Conservation (phyloP, 257 asterid genomes). For the Salvia miltiorrhiza region DNA sequence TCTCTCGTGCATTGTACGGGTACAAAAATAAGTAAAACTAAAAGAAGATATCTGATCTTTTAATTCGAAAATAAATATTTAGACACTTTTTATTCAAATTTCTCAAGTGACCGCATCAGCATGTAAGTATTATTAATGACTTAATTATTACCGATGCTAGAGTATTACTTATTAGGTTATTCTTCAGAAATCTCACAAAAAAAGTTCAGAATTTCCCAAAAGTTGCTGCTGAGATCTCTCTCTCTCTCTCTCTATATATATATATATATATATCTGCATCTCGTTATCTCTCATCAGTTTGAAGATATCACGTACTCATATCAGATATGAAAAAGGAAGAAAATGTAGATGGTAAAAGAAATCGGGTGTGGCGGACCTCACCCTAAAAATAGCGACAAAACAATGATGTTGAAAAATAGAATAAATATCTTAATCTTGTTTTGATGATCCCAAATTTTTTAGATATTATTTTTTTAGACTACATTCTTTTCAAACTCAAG, state of each 20-base stretch:
- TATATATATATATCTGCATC: no score
- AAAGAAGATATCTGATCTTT: no score
- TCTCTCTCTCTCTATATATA: not conserved
- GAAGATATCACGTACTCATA: not conserved
- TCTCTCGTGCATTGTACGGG: no score
- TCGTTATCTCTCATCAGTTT: not conserved
- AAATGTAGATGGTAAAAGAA: not conserved
- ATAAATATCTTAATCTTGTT: no score
- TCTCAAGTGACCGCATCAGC: not conserved
- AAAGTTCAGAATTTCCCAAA: not conserved
- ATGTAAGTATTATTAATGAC: not conserved
- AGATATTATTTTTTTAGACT: no score
- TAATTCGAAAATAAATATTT: no score
- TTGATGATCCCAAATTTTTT: no score
- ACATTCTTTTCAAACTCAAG: no score
- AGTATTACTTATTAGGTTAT: not conserved
- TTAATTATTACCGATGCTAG: not conserved
- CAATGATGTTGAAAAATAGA: conserved; percentile 11
- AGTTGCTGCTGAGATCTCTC: not conserved
- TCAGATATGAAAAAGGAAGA: not conserved
- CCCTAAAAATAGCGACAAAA: conserved; percentile 1
- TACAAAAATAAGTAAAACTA: no score
- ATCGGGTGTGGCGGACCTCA: not conserved
- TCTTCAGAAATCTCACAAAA: not conserved
- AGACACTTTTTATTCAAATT: no score